Evolutionary conservation across 768 basidiomycete species (phyloP), one percentile per base, ranked within the genome.

Genomic region (Coprinopsis strossmayeri): DNA sequence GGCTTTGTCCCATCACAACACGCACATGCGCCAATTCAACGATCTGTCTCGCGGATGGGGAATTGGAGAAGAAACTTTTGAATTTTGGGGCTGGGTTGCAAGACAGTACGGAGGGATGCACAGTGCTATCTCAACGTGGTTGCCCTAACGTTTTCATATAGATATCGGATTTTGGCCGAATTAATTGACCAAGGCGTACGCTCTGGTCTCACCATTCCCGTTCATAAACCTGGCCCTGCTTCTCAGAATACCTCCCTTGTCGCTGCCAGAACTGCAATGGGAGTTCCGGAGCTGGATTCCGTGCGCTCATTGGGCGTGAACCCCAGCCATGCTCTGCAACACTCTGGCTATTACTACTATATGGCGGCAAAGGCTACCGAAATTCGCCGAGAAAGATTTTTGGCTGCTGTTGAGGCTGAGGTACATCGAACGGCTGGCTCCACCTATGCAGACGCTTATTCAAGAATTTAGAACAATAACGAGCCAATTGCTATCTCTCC

Each of bases 1-100:
- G 4, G 86, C 91, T 0, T 67, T 96, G 1, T 81, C 82, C 0
- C 85, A 93, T 53, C 85, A 97, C 63, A 86, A 83, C 51, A 77
- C 81, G 11, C 96, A 99, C 60, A 76, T 95, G 52, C 80, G 83
- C 27, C 81, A 81, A 52, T 95, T 96, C 56, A 77, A 84, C 3
- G 90, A 92, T 57, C 81, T 99, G 55, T 87, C 88, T 3, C 70
- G 87, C 17, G 84, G 86, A 0, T 97, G 96, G 95, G 90, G 91
- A 5, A 97, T 97, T 48, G 94, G 93, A 13, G 91, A 94, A 57
- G 90, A 93, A 59, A 96, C 91, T 0, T 97, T 90, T 55, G 96
- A 98, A 62, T 97, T 85, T 61, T 97, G 95, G 95, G 89, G 88
- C 55, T 99, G 94, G 95, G 73, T 93, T 48, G 87, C 91, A 5